Base-by-base conservation (phyloP, 1,284 basidiomycete genomes). In the Ustilago cynodontis region DNA sequence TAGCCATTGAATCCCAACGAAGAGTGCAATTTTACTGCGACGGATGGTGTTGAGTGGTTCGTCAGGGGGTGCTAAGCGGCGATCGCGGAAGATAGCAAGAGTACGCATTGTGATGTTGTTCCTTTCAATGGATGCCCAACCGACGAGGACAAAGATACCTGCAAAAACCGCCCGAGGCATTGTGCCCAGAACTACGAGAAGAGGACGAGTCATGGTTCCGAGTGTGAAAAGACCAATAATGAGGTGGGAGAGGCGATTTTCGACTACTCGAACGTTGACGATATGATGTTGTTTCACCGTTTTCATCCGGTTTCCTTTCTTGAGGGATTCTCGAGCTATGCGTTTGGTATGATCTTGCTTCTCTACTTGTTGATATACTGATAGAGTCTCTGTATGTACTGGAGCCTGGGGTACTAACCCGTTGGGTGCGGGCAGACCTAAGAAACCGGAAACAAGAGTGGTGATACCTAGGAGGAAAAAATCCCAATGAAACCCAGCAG, bases 351-450 rank as follows among this genome's bases (percentile, higher is more conserved):
- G 62, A 20, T 73, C 76, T 11, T 37, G 65, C 8, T 49, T 70
- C 37, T 81, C 78, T 11, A 85, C 79, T 28, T 85, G 86, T 29
- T 92, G 91, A 89, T 93, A 91, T 43, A 96, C 89, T 18, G 93
- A 88, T 0, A 99, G 90, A 8, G 94, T 93, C 14, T 91, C 90
- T 0, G 95, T 98, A 82, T 98, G 95, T 26, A 97, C 93, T 0
- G 95, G 96, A 0, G 96, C 95, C 87, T 98, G 96, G 0, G 95
- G 95, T 54, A 99, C 97, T 16, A 86, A 74, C 2, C 95, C 95
- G 81, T 98, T 98, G 0, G 95, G 95, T 0, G 95, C 95, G 0
- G 95, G 95, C 3, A 97, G 71, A 18, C 95, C 95, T 2, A 99
- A 88, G 20, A 98, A 88, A 0, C 94, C 95, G 4, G 95, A 92